Conservation (phyloP, 2,329 filamentous ascomycete genomes). For the Aspergillus tamarii region DNA sequence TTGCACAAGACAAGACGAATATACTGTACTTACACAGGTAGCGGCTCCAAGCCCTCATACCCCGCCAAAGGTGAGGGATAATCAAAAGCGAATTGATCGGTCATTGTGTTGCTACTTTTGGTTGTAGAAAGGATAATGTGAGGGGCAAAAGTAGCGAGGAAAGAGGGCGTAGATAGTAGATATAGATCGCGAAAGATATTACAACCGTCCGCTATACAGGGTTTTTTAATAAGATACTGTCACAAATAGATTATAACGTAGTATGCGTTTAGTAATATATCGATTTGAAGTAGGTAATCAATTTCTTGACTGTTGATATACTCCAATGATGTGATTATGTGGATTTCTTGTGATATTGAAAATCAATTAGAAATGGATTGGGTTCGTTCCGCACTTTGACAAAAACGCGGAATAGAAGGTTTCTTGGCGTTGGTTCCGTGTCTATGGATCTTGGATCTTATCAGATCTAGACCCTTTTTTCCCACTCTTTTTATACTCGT, state of each 20-base stretch:
- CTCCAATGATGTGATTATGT: neutral
- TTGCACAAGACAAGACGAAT: neutral
- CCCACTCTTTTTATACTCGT: neutral
- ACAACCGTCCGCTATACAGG: neutral
- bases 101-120: constrained; percentile 38
- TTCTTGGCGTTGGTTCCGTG: neutral
- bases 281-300: neutral
- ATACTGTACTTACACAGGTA: constrained; percentile 45
- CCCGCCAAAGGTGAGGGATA: constrained; percentile 60
- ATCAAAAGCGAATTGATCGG: constrained; percentile 55
- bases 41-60: constrained; percentile 52
- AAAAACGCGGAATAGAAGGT: neutral
- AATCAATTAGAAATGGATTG: neutral
- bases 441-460: neutral
- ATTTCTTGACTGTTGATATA: neutral
- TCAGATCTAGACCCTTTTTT: neutral
- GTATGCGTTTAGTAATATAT: neutral
- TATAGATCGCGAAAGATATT: neutral
- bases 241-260: neutral
- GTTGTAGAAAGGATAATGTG: neutral
- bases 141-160: neutral
- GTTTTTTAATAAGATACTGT: neutral
- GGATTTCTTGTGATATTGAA: neutral
- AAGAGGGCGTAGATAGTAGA: neutral
- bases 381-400: neutral